These are phyloP conservation scores for Zygosaccharomyces gambellarensis DNA, from an alignment of 805 yeast species.

Conservation along the genomic window DNA sequence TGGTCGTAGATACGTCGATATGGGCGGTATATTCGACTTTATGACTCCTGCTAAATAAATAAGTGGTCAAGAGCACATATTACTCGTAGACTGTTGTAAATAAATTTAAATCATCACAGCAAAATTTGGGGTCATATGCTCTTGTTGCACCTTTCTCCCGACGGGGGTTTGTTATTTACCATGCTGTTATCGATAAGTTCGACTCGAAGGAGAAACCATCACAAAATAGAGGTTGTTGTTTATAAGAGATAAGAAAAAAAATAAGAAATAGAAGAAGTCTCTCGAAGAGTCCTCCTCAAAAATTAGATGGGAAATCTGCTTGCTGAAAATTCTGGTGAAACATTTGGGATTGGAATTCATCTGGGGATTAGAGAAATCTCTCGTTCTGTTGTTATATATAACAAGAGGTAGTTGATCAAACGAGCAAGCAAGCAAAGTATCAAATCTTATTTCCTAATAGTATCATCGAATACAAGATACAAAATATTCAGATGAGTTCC, in stretches of 20 bases:
- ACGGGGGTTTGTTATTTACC: not conserved
- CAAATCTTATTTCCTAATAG: not conserved
- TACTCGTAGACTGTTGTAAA: not conserved
- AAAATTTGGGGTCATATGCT: not conserved
- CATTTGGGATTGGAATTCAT: not conserved
- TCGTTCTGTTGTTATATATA: not conserved
- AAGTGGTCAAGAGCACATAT: not conserved
- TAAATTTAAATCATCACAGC: not conserved
- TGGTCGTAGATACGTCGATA: slow-evolving; percentile 85
- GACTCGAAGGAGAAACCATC: not conserved
- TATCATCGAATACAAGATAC: not conserved
- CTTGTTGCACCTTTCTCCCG: not conserved
- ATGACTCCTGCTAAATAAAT: slow-evolving; percentile 30
- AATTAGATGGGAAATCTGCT: not conserved
- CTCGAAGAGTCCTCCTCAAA: not conserved
- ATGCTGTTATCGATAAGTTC: not conserved
- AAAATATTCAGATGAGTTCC: not conserved
- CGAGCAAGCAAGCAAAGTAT: not conserved
- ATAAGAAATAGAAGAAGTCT: not conserved
- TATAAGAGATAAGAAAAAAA: not conserved
- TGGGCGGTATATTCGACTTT: slow-evolving; percentile 72
- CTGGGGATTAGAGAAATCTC: not conserved
- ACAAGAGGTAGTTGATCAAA: not conserved
- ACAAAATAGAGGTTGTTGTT: not conserved
- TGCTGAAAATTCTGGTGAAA: not conserved